Evolutionary conservation across 148 eudicot species (phyloP), one percentile per base, ranked within the genome.

Genomic region (Mesembryanthemum crystallinum): DNA sequence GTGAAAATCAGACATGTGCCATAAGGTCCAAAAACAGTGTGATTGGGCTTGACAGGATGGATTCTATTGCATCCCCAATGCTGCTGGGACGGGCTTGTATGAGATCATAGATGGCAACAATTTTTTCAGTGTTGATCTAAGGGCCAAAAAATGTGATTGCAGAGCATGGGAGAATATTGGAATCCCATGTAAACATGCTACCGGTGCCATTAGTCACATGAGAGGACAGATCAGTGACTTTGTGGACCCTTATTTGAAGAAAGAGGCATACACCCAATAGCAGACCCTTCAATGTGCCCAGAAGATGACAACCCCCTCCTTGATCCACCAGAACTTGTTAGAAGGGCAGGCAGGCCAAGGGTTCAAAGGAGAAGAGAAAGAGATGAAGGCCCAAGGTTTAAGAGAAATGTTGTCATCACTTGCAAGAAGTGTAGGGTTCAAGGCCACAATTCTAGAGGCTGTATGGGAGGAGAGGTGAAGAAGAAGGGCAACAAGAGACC

Each of bases 381-480:
- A 71, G 45, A 59, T 30, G 62, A 71, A 32, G 5, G 25, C 1
- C 73, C 73, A 17, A 71, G 14, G 17, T 49, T 21, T 11, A 71
- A 71, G 49, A 52, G 72, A 28, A 39, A 33, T 12, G 47, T 52
- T 13, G 35, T 43, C 10, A 30, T 45, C 25, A 45, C 33, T 24
- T 69, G 72, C 32, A 24, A 14, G 8, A 69, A 29, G 6, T 69
- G 72, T 15, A 28, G 47, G n/a, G 23, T 30, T 37, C 8, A 43
- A 23, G 57, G 72, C 27, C 72, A 69, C 30, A 45, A 47, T 17
- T 45, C n/a, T 5, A 45, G 72, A 9, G 35, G 58, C 10, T 68
- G 72, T 68, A 52, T 43, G 47, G 57, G 72, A 1, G 58, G 72
- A 17, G 57, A 68, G 8, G 47, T 54, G 21, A 68, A 68, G 55